These are phyloP conservation scores for Creolimax fragrantissima DNA, from an alignment of 78 protist species.

Conservation along the genomic window DNA sequence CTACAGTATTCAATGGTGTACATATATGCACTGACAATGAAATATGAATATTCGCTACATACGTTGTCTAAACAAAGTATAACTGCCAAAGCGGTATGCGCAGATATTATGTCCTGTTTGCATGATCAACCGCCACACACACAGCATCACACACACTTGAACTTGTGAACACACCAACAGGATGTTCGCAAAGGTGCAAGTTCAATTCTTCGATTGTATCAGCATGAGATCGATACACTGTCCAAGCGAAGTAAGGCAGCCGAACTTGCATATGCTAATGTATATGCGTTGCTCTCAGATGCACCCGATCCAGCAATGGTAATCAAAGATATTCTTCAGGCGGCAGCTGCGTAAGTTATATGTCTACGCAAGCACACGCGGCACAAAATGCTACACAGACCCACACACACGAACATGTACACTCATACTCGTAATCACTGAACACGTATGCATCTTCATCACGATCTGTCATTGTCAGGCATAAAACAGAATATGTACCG, in stretches of 20 bases:
- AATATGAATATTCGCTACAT: too few relatives aligned
- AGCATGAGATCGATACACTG: neutral
- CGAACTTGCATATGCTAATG: neutral
- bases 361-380: too few relatives aligned
- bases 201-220: neutral
- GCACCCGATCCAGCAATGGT: neutral
- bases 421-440: too few relatives aligned
- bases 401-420: too few relatives aligned
- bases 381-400: too few relatives aligned
- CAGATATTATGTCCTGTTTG: neutral
- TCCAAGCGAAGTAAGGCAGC: neutral
- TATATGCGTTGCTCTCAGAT: neutral
- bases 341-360: neutral
- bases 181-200: neutral
- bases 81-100: neutral
- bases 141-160: neutral
- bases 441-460: too few relatives aligned
- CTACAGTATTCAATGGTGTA: too few relatives aligned
- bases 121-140: neutral
- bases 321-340: neutral
- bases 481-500: too few relatives aligned
- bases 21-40: too few relatives aligned
- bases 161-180: neutral
- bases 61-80: too few relatives aligned
- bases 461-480: too few relatives aligned